Percentiles rank a stretch among this genome's conserved stretches.
These are phyloP conservation scores for Sanguinoderma infundibulare DNA, from an alignment of 1,284 basidiomycete species.

Conservation along the genomic window DNA sequence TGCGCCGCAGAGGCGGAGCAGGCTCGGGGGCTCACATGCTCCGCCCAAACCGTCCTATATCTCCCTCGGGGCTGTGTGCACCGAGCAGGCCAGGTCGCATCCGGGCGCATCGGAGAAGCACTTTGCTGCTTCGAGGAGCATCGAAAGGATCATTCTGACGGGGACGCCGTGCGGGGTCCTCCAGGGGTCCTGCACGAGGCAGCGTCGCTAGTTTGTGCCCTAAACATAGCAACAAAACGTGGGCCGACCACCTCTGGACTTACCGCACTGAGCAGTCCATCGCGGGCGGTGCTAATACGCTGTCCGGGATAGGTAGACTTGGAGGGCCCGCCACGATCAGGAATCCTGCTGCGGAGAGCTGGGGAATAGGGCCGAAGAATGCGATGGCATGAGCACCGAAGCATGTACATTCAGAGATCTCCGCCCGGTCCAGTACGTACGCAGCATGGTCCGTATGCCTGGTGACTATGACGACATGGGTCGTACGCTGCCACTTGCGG, in stretches of 20 bases:
- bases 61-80: background rate
- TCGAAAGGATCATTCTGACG: slow-evolving; percentile 1
- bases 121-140: background rate
- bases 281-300: background rate
- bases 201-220: background rate
- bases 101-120: slow-evolving; percentile 1
- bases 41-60: background rate
- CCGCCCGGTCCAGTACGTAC: background rate
- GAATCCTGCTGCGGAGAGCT: background rate
- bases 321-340: background rate
- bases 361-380: background rate
- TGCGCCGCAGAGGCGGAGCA: background rate
- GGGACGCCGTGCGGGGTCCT: background rate
- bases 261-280: background rate
- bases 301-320: background rate
- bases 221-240: background rate
- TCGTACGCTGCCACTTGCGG: background rate
- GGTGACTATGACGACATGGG: slow-evolving; percentile 1
- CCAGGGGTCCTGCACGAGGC: background rate
- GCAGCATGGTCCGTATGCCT: background rate
- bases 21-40: background rate
- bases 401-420: background rate
- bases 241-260: background rate
- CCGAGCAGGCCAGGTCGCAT: background rate
- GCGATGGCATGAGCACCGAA: background rate